Base-by-base conservation (phyloP, 1,139 yeast species). In the Saccharomyces hybrid region DNA sequence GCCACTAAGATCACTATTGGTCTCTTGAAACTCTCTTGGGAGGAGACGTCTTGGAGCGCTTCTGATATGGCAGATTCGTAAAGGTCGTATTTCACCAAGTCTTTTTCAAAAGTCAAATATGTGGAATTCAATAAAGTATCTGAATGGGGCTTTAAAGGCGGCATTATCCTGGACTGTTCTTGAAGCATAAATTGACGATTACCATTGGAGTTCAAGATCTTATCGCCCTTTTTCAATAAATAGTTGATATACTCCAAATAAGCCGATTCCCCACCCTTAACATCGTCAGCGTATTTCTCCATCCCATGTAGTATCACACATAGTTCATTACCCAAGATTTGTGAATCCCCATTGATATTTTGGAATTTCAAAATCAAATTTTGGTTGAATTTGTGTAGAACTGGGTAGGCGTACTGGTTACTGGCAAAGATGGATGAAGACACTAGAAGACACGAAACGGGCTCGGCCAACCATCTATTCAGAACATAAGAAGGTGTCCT, bases 71-170 rank as follows among this genome's bases (percentile, higher is more conserved):
- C 96, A 42, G 73, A 68, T 50, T 78, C 83, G 65, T 90, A 90
- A 58, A 77, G 78, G 5, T 76, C 74, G 65, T 90, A 90, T 68
- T 90, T 90, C 52, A 75, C 74, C 0, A 68, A 63, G 67, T 90
- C 97, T 50, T 76, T 73, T 65, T 88, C 96, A 67, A 90, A 89
- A 4, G 78, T 77, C 30, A 77, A 77, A 64, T 90, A 90, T 0
- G 87, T 80, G 25, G 75, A 73, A 55, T 81, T 74, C 25, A 81
- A 79, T 53, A 90, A 72, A 57, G 84, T 73, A 50, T 78, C 77
- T 4, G 75, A 68, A 51, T 85, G 75, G 0, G 97, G 97, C 65
- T 87, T 87, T 47, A 90, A 71, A 0, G 97, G 97, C 0, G 76
- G 72, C 60, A 73, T 62, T 31, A 69, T 54, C 42, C 64, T 59